A percentile compares a stretch with the other conserved stretches of the same genome.
phyloP scores from a whole-genome alignment of 805 yeast species.

The Starmerella powellii region DNA sequence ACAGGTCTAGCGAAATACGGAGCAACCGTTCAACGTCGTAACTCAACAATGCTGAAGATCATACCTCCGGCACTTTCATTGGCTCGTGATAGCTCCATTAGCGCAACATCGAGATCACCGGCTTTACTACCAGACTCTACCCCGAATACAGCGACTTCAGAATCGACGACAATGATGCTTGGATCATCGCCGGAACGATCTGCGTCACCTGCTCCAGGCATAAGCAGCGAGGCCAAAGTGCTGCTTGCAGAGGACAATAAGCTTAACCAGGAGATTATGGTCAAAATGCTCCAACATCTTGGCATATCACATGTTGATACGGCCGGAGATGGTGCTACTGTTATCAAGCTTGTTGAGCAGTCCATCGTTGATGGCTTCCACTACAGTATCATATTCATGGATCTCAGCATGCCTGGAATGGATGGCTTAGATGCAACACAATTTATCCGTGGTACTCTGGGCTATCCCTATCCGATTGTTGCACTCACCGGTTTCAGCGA shows the following conservation, averaged over 20 bases:
- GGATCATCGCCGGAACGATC: conserved; percentile 2
- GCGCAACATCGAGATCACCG: too few species aligned
- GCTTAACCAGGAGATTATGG: conserved; percentile 86
- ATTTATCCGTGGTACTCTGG: conserved; percentile 52
- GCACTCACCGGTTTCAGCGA: conserved; percentile 93
- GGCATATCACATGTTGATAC: conserved; percentile 58
- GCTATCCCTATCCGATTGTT: conserved; percentile 63
- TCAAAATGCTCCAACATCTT: conserved; percentile 70
- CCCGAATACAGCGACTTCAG: neutral
- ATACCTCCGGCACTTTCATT: too few species aligned
- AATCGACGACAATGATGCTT: neutral
- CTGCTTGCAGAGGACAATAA: conserved; percentile 82
- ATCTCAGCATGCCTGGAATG: conserved; percentile 27
- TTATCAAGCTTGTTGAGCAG: conserved; percentile 52
- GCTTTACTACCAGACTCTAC: too few species aligned
- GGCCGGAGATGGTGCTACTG: conserved; percentile 85
- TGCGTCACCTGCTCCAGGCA: neutral
- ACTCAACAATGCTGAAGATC: neutral
- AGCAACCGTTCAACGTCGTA: neutral
- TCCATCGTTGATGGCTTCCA: conserved; percentile 34
- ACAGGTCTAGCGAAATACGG: neutral
- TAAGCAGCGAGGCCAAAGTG: conserved; percentile 29
- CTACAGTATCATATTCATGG: conserved; percentile 26
- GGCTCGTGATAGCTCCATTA: neutral
- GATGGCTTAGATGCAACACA: conserved; percentile 28